Evolutionary conservation across 2,329 filamentous ascomycete species (phyloP), one percentile per base, ranked within the genome.

Genomic region (Didymella sp.): DNA sequence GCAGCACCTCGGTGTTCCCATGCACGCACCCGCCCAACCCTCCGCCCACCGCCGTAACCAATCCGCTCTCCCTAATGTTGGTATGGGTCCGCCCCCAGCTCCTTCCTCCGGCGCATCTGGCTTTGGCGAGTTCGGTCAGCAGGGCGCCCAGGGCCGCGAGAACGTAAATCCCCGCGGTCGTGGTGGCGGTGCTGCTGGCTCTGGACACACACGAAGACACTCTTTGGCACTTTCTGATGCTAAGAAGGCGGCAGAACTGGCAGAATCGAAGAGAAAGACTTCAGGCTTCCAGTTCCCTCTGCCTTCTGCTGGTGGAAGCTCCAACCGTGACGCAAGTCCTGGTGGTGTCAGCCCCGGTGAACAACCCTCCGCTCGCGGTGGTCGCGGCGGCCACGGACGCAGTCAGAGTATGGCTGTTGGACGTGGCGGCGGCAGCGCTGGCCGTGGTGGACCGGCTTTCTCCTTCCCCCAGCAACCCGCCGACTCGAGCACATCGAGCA

Each of bases 31-130:
- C 40, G 88, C 85, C 61, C 92, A 95, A 76, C 88, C 90, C 63
- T 82, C 88, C 68, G 88, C 92, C 77, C 95, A 99, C 84, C 92
- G 95, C 78, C 92, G 95, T 81, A 98, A 98, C 83, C 94, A 97
- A 80, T 98, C 95, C 75, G 94, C 94, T 74, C 85, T 98, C 66
- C 93, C 95, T 47, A 95, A 92, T 71, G 92, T 97, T 85, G 87
- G 89, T 60, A 90, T 96, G 87, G 92, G 91, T 22, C 90, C 93
- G 58, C 92, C 92, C 17, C 94, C 95, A 55, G 95, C 95, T 60
- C 96, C 95, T 17, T 96, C 95, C 22, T 92, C 94, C 31, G 89
- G 88, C 63, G 87, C 93, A 49, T 90, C 94, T 55, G 92, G 91
- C 54, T 96, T 95, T 79, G 88, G 88, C 65, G 92, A 94, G 68